A percentile compares a stretch with the other conserved stretches of the same genome.
These are phyloP conservation scores for Atkinsonella hypoxylon DNA, from an alignment of 2,329 filamentous ascomycete species.

Conservation along the genomic window DNA sequence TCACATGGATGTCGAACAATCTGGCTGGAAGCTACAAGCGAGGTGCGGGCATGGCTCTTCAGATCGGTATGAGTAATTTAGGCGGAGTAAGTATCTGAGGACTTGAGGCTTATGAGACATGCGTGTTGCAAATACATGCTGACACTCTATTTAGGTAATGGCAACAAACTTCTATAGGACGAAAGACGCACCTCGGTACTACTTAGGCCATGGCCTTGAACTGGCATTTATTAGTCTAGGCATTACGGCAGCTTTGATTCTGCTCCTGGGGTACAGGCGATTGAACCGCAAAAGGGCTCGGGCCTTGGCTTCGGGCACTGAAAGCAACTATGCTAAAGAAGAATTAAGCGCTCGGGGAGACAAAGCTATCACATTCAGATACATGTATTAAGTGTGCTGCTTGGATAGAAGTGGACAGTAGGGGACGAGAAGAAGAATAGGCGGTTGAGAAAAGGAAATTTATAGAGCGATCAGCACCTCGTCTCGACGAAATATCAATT, in stretches of 20 bases:
- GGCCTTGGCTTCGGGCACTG: constrained; percentile 29
- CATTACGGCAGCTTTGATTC: constrained; percentile 29
- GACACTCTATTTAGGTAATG: constrained; percentile 37
- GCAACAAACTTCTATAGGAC: constrained; percentile 59
- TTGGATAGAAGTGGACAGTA: not conserved
- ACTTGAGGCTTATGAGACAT: too few species aligned
- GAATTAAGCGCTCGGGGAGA: constrained; percentile 49
- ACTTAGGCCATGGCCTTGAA: constrained; percentile 38
- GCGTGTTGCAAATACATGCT: not conserved
- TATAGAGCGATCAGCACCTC: too few species aligned
- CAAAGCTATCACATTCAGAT: constrained; percentile 49
- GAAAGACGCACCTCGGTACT: constrained; percentile 34
- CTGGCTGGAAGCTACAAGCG: constrained; percentile 55
- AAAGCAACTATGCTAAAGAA: constrained; percentile 26
- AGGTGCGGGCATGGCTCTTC: constrained; percentile 50
- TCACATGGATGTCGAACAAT: constrained; percentile 72
- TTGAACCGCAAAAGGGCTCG: constrained; percentile 47
- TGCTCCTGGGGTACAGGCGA: constrained; percentile 38
- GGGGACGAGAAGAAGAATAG: too few species aligned
- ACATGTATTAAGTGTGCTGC: constrained; percentile 32
- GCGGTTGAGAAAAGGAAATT: too few species aligned
- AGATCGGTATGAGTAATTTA: constrained; percentile 49
- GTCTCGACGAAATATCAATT: too few species aligned
- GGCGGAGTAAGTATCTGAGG: constrained; percentile 27
- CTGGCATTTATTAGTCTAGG: constrained; percentile 35